Conservation (phyloP, 2,329 filamentous ascomycete genomes). For the Colletotrichum sansevieriae region DNA sequence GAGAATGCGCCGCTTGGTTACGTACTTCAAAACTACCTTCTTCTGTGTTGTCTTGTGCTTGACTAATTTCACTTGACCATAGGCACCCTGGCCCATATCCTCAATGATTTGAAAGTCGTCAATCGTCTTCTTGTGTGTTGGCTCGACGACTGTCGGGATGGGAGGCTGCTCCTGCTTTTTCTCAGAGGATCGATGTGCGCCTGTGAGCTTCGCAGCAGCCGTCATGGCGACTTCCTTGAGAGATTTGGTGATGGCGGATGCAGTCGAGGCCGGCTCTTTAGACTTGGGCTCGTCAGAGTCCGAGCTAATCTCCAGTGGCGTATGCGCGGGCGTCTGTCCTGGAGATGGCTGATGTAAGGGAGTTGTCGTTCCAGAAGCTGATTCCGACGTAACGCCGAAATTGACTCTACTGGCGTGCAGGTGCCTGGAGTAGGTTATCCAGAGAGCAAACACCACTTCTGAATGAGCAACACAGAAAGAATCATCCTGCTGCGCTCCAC, state of each 20-base stretch:
- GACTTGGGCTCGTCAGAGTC: conserved; percentile 62
- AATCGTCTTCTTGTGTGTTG: conserved; percentile 80
- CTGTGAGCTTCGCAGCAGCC: conserved; percentile 67
- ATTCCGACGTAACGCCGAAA: conserved; percentile 72
- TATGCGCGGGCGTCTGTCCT: conserved; percentile 74
- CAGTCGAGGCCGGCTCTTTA: conserved; percentile 55
- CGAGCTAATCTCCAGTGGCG: conserved; percentile 68
- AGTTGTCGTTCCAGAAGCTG: conserved; percentile 74
- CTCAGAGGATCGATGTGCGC: conserved; percentile 52
- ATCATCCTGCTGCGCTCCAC: conserved; percentile 53
- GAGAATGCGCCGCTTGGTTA: conserved; percentile 95
- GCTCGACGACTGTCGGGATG: conserved; percentile 52
- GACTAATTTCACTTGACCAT: conserved; percentile 96
- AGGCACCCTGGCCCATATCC: conserved; percentile 98
- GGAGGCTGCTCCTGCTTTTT: conserved; percentile 52
- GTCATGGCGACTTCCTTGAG: conserved; percentile 68
- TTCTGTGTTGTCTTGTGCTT: conserved; percentile 84
- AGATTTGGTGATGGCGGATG: conserved; percentile 66
- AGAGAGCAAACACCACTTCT: conserved; percentile 93
- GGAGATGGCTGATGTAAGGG: conserved; percentile 85
- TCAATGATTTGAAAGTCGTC: conserved; percentile 92
- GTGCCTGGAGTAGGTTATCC: conserved; percentile 96
- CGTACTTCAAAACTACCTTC: conserved; percentile 96
- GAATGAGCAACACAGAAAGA: conserved; percentile 66
- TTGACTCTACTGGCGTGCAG: conserved; percentile 79